phyloP scores from a whole-genome alignment of 805 yeast genomes.

The Candida pseudofarinosa region DNA sequence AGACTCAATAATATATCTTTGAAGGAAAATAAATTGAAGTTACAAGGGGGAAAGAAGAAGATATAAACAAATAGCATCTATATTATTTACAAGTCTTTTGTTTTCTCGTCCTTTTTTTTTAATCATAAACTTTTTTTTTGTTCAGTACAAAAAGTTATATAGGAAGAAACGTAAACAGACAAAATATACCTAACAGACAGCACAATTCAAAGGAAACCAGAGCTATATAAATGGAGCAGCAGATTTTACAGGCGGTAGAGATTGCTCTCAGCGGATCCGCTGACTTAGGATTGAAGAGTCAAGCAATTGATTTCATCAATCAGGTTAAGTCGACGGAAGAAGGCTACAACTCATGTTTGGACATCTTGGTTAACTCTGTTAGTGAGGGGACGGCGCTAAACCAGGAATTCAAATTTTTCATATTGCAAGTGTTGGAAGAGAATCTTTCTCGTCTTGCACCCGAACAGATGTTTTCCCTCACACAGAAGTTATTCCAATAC shows the following conservation, averaged over 20 bases:
- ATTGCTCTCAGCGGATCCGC: slow-evolving; percentile 72
- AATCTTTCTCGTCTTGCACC: slow-evolving; percentile 41
- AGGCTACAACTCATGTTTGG: slow-evolving; percentile 54
- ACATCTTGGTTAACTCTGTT: slow-evolving; percentile 31
- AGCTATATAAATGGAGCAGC: slow-evolving; percentile 37
- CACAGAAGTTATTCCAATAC: slow-evolving; percentile 46
- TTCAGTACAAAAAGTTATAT: background rate
- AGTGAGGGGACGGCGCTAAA: slow-evolving; percentile 23
- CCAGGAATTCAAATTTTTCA: slow-evolving; percentile 60
- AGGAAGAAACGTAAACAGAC: background rate
- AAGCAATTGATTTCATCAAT: slow-evolving; percentile 50
- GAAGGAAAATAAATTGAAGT: background rate
- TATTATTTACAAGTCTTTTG: background rate
- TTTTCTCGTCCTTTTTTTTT: background rate
- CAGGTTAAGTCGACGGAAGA: slow-evolving; percentile 51
- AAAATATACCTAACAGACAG: background rate
- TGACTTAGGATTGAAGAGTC: slow-evolving; percentile 55
- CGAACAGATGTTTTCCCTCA: slow-evolving; percentile 45
- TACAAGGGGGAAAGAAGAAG: background rate
- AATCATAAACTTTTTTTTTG: background rate
- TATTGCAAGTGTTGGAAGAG: slow-evolving; percentile 65
- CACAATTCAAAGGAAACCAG: background rate
- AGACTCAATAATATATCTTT: background rate
- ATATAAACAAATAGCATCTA: background rate
- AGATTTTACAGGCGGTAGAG: slow-evolving; percentile 84